Base-by-base conservation (phyloP, 2,329 filamentous ascomycete species). In the Pezicula carpinea region DNA sequence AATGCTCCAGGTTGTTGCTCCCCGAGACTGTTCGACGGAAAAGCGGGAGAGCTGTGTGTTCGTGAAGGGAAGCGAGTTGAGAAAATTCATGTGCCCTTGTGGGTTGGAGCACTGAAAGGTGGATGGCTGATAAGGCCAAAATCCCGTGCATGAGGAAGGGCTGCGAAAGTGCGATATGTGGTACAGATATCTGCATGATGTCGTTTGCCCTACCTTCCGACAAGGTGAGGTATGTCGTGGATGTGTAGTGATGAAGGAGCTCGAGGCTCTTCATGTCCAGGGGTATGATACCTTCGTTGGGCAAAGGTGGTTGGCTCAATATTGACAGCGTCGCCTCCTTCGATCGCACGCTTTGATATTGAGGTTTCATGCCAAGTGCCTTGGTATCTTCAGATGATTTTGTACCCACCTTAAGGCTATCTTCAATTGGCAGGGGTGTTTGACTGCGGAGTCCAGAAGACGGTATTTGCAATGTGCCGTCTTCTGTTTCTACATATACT, bases 111-210 rank as follows among this genome's bases (percentile, higher is more conserved):
- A 53, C 59, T 38, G 62, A 59, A 10, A 56, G 43, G 31, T 56
- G 50, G n/a, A 54, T 29, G 1, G 54, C 54, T 3, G 54, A 53
- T 29, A 63, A 52, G 11, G 62, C 66, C 14, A 67, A 54, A 8
- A 63, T 18, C 3, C 52, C 52, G 17, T 51, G 44, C 40, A 56
- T 44, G 5, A 56, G 41, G 35, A 54, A 56, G 6, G 41, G 39
- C 13, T 56, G 39, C 6, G 44, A 35, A 10, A 53, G 39, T 8
- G 48, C 52, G 44, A 55, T 51, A 15, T 45, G 43, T 10, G 51
- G 50, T 6, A 53, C 53, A 18, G 11, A 6, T 1, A 45, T 35
- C 17, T 47, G 49, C 52, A 50, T 53, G 14, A 44, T 8, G 6
- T 29, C 10, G 11, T 53, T 19, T 6, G 45, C 21, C 34, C 35